Base-by-base conservation (phyloP, 2,329 filamentous ascomycete genomes). In the Aspergillus sp. region DNA sequence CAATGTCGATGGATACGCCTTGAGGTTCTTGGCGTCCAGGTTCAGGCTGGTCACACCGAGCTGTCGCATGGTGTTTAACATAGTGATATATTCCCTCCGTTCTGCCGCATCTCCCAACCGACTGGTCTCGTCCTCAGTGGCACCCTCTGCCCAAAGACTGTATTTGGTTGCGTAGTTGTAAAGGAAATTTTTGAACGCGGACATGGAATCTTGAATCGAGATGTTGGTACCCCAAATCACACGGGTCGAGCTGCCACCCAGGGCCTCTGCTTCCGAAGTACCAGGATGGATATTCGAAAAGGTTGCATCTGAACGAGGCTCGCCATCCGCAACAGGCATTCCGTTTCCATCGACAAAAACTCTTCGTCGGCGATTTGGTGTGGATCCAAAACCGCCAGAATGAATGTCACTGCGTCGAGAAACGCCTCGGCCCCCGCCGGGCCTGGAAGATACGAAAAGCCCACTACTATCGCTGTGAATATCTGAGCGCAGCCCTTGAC, bases 171-270 rank as follows among this genome's bases (percentile, higher is more conserved):
- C 88, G 58, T 93, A 98, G 64, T 95, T 94, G 62, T 83, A 82
- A 27, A 98, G 73, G 60, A 98, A 98, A 51, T 93, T 90, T 61
- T 93, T 91, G 74, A 96, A 95, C 0, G 84, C 77, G 40, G 83
- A 81, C 66, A 94, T 87, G 0, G 89, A 90, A 64, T 97, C 90
- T 47, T 88, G 82, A 42, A 98, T 86, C 5, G 91, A 95, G 39
- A 98, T 88, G 33, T 95, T 97, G 35, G 93, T 98, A 65, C 93
- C 93, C 93, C 93, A 98, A 51, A 98, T 91, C 45, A 94, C 81
- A 54, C 86, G 83, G 44, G 85, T 85, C 33, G 87, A 88, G 46
- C 81, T 81, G 2, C 90, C 93, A 33, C 90, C 91, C 33, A 96
- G 79, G 1, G 78, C 81, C 60, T 96, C 87, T 1, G 93, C 93